Percentiles rank a stretch among this genome's conserved stretches.
Evolutionary conservation across 306 rosid species (phyloP).

Genomic region (Purshia tridentata): DNA sequence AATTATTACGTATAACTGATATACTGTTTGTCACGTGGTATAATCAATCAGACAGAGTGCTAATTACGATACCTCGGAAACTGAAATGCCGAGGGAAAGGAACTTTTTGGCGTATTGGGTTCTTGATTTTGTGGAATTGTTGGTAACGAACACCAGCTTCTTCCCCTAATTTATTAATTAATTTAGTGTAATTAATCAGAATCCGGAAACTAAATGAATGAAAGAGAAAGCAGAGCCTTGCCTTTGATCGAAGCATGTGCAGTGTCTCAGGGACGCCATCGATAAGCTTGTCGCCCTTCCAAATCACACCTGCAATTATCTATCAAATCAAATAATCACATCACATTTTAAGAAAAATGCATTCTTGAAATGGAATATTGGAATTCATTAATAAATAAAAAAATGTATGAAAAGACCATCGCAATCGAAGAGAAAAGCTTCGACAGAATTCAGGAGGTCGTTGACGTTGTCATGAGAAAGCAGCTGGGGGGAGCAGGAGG

Average conservation of each 20-base stretch:
- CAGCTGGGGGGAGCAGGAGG: constrained; percentile 4
- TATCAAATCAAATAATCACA: no score
- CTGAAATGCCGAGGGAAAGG: constrained; percentile 74
- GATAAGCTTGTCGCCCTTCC: constrained; percentile 82
- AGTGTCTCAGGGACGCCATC: constrained; percentile 70
- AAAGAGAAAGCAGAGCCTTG: not conserved
- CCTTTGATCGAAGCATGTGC: constrained; percentile 77
- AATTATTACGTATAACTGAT: no score
- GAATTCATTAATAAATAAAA: not conserved
- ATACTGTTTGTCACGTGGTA: no score
- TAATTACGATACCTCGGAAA: constrained; percentile 67
- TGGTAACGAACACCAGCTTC: constrained; percentile 84
- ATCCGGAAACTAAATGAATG: not conserved
- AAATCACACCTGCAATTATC: constrained; percentile 61
- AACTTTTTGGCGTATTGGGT: constrained; percentile 65
- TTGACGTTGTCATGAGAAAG: constrained; percentile 46
- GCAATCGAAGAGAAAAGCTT: constrained; percentile 92
- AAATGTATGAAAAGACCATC: constrained; percentile 49
- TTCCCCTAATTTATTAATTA: constrained; percentile 47
- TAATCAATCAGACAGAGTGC: no score
- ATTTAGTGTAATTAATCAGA: not conserved
- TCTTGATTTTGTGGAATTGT: constrained; percentile 76
- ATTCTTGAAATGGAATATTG: no score
- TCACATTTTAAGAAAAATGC: not conserved
- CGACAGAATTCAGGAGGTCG: constrained; percentile 58